Conservation (phyloP, 768 basidiomycete species). For the Podaxis sp. region DNA sequence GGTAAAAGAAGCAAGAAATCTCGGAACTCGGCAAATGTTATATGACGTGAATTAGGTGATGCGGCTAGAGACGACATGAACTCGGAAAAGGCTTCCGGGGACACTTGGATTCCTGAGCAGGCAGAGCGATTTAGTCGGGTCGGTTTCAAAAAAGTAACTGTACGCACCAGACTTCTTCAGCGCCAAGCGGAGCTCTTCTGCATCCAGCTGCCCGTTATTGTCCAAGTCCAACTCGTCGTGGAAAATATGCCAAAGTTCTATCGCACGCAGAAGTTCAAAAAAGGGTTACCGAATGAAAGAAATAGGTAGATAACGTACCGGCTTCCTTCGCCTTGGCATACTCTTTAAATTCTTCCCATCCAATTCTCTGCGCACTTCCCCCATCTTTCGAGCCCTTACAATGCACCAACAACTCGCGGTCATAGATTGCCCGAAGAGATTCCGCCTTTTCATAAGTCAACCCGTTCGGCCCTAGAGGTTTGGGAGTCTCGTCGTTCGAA, state of each 20-base stretch:
- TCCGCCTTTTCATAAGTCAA: conserved; percentile 64
- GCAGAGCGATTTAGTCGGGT: background rate
- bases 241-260: conserved; percentile 91
- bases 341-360: conserved; percentile 70
- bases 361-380: conserved; percentile 46
- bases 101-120: conserved; percentile 65
- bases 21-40: conserved; percentile 85
- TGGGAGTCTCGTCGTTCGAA: conserved; percentile 3
- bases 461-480: conserved; percentile 14
- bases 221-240: conserved; percentile 90
- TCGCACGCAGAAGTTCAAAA: conserved; percentile 18
- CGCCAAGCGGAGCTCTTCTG: conserved; percentile 38
- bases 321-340: conserved; percentile 83
- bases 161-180: conserved; percentile 68
- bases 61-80: conserved; percentile 79
- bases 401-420: conserved; percentile 67
- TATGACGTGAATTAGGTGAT: conserved; percentile 62
- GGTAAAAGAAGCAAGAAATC: conserved; percentile 89
- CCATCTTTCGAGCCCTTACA: conserved; percentile 46
- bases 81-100: conserved; percentile 69
- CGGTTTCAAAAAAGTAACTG: background rate
- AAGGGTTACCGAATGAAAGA: conserved; percentile 11
- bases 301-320: conserved; percentile 46
- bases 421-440: conserved; percentile 67
- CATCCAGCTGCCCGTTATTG: conserved; percentile 80